Base-by-base conservation (phyloP, 179 eudicot genomes). In the Silene coronaria region DNA sequence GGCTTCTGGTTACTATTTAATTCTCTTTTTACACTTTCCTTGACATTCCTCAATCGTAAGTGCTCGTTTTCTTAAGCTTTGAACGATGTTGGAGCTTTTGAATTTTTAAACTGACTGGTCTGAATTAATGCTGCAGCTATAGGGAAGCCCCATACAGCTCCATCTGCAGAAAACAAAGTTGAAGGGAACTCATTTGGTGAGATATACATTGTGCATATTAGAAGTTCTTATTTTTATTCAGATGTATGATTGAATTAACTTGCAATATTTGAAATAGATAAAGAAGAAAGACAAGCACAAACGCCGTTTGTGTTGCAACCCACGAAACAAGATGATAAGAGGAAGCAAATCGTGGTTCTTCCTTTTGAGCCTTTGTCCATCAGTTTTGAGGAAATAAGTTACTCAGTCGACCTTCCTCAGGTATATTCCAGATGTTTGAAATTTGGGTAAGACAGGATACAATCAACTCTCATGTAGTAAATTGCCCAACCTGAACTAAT, bases 11-110 rank as follows among this genome's bases (percentile, higher is more conserved):
- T 65, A 5, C 42, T 65, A 2, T 65, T 65, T 7, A 65, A 65
- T 21, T 30, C 45, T 14, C 45, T 65, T 3, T 65, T 28, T 9
- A 65, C 69, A 65, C 45, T 28, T 9, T 14, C 45, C 0, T 30
- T 65, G 69, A 65, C 69, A 65, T 65, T 16, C 45, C 69, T 65
- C 69, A 30, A 16, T 32, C 69, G 69, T 65, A 65, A 65, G 69
- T 65, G 23, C 46, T 32, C 46, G 42, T 34, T 34, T 30, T 3
- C 0, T 62, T 4, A 62, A 24, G 32, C 0, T 24, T 62, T 24
- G 34, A 16, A 30, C 42, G 5, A 4, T 14, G 46, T 65, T 3
- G 9, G 27, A 24, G 30, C 69, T 0, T 16, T 21, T 65, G 12
- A 58, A 58, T 7, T 58, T 16, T 65, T 17, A 1, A 28, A 28